These are phyloP conservation scores for Xylaria flabelliformis DNA, from an alignment of 495 filamentous ascomycete species.

Conservation along the genomic window DNA sequence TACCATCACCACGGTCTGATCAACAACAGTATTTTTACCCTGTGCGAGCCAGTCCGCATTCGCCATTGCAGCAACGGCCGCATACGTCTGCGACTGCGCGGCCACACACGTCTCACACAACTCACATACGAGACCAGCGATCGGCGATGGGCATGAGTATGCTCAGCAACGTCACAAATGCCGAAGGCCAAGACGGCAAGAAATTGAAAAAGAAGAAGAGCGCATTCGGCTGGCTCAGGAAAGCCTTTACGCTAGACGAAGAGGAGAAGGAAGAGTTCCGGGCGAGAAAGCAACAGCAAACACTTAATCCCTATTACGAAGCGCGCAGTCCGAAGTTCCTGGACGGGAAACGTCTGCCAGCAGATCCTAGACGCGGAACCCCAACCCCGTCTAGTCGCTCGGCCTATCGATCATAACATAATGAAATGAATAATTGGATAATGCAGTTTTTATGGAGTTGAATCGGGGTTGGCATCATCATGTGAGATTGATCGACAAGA, in stretches of 20 bases:
- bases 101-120: constrained; percentile 41
- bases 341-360: constrained; percentile 49
- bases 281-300: constrained; percentile 48
- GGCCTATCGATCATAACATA: constrained; percentile 6
- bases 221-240: constrained; percentile 65
- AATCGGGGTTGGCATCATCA: background rate
- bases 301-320: constrained; percentile 50
- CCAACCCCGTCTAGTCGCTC: constrained; percentile 15
- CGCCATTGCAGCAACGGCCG: constrained; percentile 61
- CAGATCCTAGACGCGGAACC: constrained; percentile 30
- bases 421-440: background rate
- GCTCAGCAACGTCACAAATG: constrained; percentile 48
- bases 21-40: constrained; percentile 58
- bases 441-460: background rate
- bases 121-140: constrained; percentile 49
- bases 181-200: constrained; percentile 34
- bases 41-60: constrained; percentile 61
- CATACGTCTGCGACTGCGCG: constrained; percentile 50
- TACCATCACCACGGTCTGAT: constrained; percentile 59
- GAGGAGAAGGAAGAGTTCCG: constrained; percentile 62
- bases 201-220: constrained; percentile 64
- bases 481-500: constrained; percentile 12
- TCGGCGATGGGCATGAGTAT: constrained; percentile 61
- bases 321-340: constrained; percentile 49
- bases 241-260: constrained; percentile 62